Evolutionary conservation across 352 stramenopile genomes (phyloP), one percentile per base, ranked within the genome.

Genomic region (Pythium biforme): DNA sequence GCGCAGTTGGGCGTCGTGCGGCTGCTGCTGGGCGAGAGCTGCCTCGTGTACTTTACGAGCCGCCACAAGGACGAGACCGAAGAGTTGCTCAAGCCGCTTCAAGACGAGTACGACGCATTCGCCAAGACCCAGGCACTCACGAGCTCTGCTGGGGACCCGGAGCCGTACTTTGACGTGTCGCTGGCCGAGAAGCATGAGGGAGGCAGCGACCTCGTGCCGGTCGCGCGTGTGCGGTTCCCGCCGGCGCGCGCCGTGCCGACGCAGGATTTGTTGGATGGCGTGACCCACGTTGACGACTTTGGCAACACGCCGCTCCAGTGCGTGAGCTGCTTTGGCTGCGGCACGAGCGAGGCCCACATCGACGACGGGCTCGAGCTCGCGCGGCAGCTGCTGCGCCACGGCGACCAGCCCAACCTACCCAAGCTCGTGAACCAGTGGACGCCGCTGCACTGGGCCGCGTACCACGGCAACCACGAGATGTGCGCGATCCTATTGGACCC

Each of bases 231-330:
- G 40, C 75, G 73, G 25, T 79, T 93, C 29, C 69, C 78, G 12
- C 59, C 69, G 0, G 49, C 70, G 14, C 79, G 73, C 37, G 53
- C 64, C 0, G 71, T 91, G 20, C 53, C 74, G 3, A 41, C 69
- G 0, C 70, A 70, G 17, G 81, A 90, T 9, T 58, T 93, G 9
- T 64, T 90, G 1, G 68, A 82, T 11, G 76, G 77, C 1, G 47
- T 46, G 3, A 69, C 59, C 4, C 81, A 91, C 55, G 65, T 90
- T 0, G 84, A 94, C 58, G 67, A 87, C 56, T 94, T 92, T 68
- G 85, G 85, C 25, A 94, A 94, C 58, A 89, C 85, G 2, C 77
- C 82, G 20, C 64, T 94, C 14, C 81, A 92, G 55, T 94, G 82
- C 54, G 66, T 88, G 34, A 87, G 78, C 41, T 94, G 82, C 68